phyloP scores from a whole-genome alignment of 331 rosid genomes.

The Dryas integrifolia region DNA sequence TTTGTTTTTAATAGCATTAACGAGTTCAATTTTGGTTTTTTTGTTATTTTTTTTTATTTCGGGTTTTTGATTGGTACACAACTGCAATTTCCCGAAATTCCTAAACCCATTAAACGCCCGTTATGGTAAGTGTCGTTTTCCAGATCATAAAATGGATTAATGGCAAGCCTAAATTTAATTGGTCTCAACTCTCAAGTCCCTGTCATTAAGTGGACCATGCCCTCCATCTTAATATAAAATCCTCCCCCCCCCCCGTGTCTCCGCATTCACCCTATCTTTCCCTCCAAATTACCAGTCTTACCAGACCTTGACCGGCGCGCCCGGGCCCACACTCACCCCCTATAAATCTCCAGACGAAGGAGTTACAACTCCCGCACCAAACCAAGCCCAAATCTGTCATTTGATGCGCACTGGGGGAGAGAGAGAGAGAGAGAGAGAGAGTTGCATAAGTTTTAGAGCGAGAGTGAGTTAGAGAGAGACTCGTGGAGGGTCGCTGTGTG shows the following conservation, averaged over 20 bases:
- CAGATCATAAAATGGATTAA: background rate
- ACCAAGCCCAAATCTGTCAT: slow-evolving; percentile 48
- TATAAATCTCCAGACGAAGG: background rate
- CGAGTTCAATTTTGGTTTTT: no score
- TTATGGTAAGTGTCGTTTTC: background rate
- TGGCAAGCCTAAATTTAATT: background rate
- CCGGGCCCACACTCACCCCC: background rate
- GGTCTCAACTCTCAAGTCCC: background rate
- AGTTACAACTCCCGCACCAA: background rate
- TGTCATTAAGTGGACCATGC: background rate
- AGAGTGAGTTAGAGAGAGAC: slow-evolving; percentile 27
- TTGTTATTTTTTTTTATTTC: no score
- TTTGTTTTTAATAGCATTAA: no score
- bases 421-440: no score
- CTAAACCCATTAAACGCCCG: no score
- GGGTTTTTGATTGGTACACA: no score
- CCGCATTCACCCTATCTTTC: background rate
- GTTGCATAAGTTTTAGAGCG: slow-evolving; percentile 4
- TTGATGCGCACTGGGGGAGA: background rate
- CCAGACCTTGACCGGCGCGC: background rate
- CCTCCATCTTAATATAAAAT: no score
- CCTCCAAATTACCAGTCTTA: background rate
- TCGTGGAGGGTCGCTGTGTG: slow-evolving; percentile 45
- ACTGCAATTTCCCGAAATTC: no score
- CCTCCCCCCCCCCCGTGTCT: background rate